Evolutionary conservation across 106 monocot species (phyloP).

Genomic region (Platanthera guangdongensis): DNA sequence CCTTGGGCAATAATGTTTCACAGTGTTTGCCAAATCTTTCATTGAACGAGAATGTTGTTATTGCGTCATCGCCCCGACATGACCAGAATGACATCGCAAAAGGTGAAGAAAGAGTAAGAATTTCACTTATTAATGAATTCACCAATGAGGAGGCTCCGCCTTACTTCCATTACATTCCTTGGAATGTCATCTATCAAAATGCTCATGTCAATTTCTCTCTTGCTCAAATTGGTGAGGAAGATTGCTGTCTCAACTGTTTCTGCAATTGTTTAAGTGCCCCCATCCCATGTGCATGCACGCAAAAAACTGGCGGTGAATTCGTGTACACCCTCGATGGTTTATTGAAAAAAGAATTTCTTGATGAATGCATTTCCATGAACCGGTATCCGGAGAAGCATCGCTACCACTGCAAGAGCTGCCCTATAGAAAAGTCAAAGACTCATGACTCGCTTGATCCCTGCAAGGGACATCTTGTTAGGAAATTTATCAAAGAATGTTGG

Average conservation of each 20-base stretch:
- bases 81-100: conserved; percentile 67
- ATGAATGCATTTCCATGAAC: conserved; percentile 48
- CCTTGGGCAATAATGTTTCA: conserved; percentile 3
- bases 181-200: conserved; percentile 59
- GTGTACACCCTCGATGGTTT: conserved; percentile 65
- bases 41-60: conserved; percentile 24
- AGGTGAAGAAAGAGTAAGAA: conserved; percentile 68
- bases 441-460: conserved; percentile 44
- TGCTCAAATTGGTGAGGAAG: conserved; percentile 80
- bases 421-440: conserved; percentile 52
- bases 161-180: conserved; percentile 63
- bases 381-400: conserved; percentile 30
- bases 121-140: conserved; percentile 56
- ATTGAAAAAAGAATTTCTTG: conserved; percentile 57
- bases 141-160: conserved; percentile 37
- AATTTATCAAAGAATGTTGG: conserved; percentile 96
- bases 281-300: conserved; percentile 74
- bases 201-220: conserved; percentile 79
- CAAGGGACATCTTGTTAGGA: conserved; percentile 65
- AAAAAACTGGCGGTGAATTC: conserved; percentile 74
- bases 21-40: conserved; percentile 9
- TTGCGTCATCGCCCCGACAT: conserved; percentile 34
- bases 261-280: conserved; percentile 58
- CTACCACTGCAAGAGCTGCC: conserved; percentile 71
- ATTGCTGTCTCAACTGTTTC: conserved; percentile 75